Percentiles rank a stretch among this genome's conserved stretches.
Conservation (phyloP, 352 stramenopile genomes). For the Phytopythium aichiense region DNA sequence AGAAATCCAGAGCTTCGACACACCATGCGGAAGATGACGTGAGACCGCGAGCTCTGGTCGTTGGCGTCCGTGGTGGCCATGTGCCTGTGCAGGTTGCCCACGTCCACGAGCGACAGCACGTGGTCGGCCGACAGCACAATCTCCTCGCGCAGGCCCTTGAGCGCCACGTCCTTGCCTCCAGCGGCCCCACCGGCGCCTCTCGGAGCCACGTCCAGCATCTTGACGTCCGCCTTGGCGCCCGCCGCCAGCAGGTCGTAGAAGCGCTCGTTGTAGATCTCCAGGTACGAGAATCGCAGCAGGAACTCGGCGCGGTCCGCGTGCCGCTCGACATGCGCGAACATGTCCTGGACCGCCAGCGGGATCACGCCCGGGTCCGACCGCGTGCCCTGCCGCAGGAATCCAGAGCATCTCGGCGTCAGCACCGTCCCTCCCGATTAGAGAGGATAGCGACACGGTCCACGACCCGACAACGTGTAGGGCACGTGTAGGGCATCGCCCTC, state of each 20-base stretch:
- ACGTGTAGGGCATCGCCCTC: neutral
- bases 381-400: constrained; percentile 16
- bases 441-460: constrained; percentile 8
- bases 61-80: constrained; percentile 74
- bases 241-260: constrained; percentile 94
- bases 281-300: constrained; percentile 89
- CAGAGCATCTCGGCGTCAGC: constrained; percentile 4
- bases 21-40: constrained; percentile 78
- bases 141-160: constrained; percentile 81
- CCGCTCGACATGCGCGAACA: constrained; percentile 78
- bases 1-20: constrained; percentile 12
- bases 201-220: constrained; percentile 67
- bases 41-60: constrained; percentile 72
- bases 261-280: constrained; percentile 99
- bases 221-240: constrained; percentile 60
- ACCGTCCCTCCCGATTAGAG: too few relatives aligned
- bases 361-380: constrained; percentile 75
- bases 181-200: constrained; percentile 16
- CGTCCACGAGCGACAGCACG: constrained; percentile 82
- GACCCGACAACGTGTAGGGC: constrained; percentile 14
- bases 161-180: constrained; percentile 69
- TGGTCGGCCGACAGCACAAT: constrained; percentile 76
- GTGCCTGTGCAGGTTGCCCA: constrained; percentile 72
- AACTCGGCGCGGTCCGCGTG: constrained; percentile 51
- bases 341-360: constrained; percentile 80